Evolutionary conservation across 106 monocot genomes (phyloP).

Genomic region (Phalaenopsis equestris): DNA sequence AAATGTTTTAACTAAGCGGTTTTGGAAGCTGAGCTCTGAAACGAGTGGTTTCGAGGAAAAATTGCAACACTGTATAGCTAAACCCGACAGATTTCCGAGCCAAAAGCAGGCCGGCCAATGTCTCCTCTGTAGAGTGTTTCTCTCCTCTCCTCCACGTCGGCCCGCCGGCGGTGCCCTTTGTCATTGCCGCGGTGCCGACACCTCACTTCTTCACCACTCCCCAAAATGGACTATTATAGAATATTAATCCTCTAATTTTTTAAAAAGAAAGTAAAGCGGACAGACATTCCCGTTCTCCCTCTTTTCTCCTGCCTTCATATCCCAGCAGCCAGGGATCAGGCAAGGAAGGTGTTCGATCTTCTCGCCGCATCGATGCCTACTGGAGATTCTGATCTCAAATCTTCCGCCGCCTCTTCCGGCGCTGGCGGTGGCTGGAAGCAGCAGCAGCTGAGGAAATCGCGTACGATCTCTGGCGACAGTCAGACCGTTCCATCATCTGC

Average conservation of each 20-base stretch:
- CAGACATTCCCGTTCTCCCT: neutral
- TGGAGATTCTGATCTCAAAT: neutral
- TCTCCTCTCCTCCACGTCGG: neutral
- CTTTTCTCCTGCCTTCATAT: neutral
- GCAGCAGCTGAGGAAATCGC: constrained; percentile 32
- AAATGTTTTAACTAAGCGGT: too few relatives aligned
- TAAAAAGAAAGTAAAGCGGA: neutral
- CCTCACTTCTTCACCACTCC: neutral
- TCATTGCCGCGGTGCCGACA: neutral
- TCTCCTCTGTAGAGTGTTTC: neutral
- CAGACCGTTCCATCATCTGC: neutral
- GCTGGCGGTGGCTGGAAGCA: neutral
- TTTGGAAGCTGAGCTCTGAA: too few relatives aligned
- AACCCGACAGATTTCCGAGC: neutral
- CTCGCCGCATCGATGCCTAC: neutral
- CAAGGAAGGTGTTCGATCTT: neutral
- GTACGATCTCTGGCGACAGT: constrained; percentile 19
- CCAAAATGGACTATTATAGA: neutral
- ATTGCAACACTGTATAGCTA: too few relatives aligned
- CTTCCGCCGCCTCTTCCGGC: neutral
- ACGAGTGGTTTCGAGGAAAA: neutral
- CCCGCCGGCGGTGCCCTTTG: neutral
- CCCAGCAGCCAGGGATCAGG: neutral
- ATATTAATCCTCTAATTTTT: neutral
- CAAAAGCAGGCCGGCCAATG: neutral